Evolutionary conservation across 495 filamentous ascomycete genomes (phyloP), one percentile per base, ranked within the genome.

Genomic region (Niebla homalea): DNA sequence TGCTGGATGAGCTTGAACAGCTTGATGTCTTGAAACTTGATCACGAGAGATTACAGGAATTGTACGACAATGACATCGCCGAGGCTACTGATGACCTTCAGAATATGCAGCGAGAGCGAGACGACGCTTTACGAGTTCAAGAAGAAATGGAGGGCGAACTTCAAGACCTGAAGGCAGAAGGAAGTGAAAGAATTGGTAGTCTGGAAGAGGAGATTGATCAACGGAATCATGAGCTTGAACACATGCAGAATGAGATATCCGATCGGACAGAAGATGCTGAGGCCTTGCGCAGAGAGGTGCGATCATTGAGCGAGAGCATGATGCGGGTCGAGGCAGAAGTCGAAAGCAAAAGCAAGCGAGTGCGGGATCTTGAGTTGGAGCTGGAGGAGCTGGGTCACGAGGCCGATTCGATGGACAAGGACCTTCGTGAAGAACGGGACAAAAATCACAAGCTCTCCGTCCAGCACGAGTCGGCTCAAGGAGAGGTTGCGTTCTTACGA

Each of bases 401-500:
- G 62, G 77, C 86, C 55, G 84, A 88, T 54, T 76, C 79, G 14
- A 67, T 89, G 41, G 85, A 89, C 59, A 77, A 78, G 55, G 80
- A 79, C 52, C 73, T 90, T 4, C 74, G 81, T 32, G 87, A 94
- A 58, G 72, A 84, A 12, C 89, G 87, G 57, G 78, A 83, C 54
- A 95, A 95, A 68, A 80, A 83, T 29, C 81, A 93, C 57, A 75
- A 89, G 37, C 71, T 95, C 11, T 83, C 81, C 8, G 85, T 98
- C 44, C 89, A 97, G 64, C 81, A 87, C 46, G 92, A 98, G 68
- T 92, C 85, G 4, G 82, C 81, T 51, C 89, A 96, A 60, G 83
- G 81, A 44, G 92, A 98, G 66, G 94, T 97, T 62, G 79, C 84
- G 0, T 98, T 98, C 77, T 62, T 98, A 22, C 80, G 93, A 5